Percentiles rank a stretch among this genome's conserved stretches.
phyloP scores from a whole-genome alignment of 192 early-diverging fungal species.

The Coemansia sp. region DNA sequence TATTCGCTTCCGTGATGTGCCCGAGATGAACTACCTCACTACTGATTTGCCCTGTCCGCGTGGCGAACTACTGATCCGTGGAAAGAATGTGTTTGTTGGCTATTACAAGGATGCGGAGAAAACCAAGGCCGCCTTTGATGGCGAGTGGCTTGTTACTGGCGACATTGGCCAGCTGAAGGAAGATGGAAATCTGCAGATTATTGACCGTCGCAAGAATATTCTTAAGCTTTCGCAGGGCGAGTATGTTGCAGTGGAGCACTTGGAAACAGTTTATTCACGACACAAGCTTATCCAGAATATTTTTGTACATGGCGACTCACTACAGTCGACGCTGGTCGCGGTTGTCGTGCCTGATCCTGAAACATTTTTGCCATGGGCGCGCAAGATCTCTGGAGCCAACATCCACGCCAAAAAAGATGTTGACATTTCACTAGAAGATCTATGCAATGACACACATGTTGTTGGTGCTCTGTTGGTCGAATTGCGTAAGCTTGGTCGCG shows the following conservation, averaged over 20 bases:
- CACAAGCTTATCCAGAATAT: conserved; percentile 77
- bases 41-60: conserved; percentile 78
- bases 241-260: conserved; percentile 89
- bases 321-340: conserved; percentile 79
- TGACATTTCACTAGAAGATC: conserved; percentile 42
- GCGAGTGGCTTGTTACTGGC: conserved; percentile 86
- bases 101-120: conserved; percentile 81
- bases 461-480: conserved; percentile 61
- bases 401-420: background rate
- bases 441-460: conserved; percentile 56
- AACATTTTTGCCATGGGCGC: conserved; percentile 66
- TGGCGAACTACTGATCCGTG: conserved; percentile 87
- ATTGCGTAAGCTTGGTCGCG: conserved; percentile 61
- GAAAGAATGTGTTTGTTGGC: conserved; percentile 67
- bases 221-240: conserved; percentile 88
- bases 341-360: conserved; percentile 82
- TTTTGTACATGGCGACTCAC: conserved; percentile 90
- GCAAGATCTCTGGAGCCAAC: conserved; percentile 16
- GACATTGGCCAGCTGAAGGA: conserved; percentile 82
- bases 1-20: conserved; percentile 85
- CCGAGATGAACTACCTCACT: conserved; percentile 83
- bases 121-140: conserved; percentile 70
- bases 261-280: conserved; percentile 76
- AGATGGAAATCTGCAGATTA: conserved; percentile 70
- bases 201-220: conserved; percentile 83